A percentile compares a stretch with the other conserved stretches of the same genome.
Evolutionary conservation across 805 yeast genomes (phyloP).

Genomic region (Ogataea dorogensis): DNA sequence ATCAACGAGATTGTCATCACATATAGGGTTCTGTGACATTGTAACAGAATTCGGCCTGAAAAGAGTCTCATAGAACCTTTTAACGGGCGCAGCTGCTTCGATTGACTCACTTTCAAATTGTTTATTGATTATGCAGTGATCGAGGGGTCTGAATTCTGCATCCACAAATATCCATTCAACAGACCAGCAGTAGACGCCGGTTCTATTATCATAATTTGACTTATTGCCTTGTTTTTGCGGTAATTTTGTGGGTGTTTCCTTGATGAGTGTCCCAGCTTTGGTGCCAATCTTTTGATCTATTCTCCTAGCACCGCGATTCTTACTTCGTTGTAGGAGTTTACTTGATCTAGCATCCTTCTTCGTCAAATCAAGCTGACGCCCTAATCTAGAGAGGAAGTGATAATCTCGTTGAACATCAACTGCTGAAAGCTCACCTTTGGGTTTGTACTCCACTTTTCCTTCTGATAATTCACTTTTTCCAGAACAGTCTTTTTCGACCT

Average conservation of each 20-base stretch:
- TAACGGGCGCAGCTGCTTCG: constrained; percentile 22
- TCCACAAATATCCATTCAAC: constrained; percentile 62
- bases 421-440: constrained; percentile 44
- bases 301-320: neutral
- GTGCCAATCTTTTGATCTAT: constrained; percentile 14
- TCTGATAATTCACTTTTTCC: constrained; percentile 53
- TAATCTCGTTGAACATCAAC: constrained; percentile 76
- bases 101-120: constrained; percentile 40
- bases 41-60: too few species aligned
- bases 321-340: neutral
- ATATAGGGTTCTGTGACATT: too few species aligned
- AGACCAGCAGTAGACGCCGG: constrained; percentile 71
- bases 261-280: too few species aligned
- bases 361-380: constrained; percentile 58
- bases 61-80: too few species aligned
- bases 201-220: constrained; percentile 65
- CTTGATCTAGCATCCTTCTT: constrained; percentile 46
- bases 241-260: too few species aligned
- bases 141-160: constrained; percentile 14
- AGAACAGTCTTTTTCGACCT: constrained; percentile 56
- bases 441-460: constrained; percentile 51
- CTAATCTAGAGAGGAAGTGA: constrained; percentile 62
- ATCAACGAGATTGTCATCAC: too few species aligned
- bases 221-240: constrained; percentile 58
- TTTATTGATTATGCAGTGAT: constrained; percentile 36